Evolutionary conservation across 495 filamentous ascomycete genomes (phyloP), one percentile per base, ranked within the genome.

Genomic region (Emericellopsis terricola): DNA sequence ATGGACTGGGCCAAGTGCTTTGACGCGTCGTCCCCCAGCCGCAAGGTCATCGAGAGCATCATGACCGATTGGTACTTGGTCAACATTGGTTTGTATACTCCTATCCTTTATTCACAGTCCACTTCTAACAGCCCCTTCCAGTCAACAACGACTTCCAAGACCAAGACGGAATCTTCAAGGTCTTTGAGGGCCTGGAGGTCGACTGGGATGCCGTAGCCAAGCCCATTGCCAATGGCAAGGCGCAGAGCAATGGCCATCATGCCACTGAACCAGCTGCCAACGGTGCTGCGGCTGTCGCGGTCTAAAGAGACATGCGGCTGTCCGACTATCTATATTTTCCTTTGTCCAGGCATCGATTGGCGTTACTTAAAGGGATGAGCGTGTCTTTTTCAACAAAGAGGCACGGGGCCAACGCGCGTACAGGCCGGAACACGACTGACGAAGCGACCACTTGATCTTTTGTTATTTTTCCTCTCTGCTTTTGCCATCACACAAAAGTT

Each of bases 81-180:
- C 42, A 99, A 99, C 51, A 94, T 99, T 39, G 85, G 85, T 89
- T 62, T 54, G 78, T 51, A 5, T 19, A 28, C 19, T 31, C 27
- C 19, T 34, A 10, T 6, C 15, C 16, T n/a, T 19, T 18, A 17
- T 4, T 34, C 5, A 19, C 18, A 28, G 9, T 27, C 7, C 7
- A 14, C 21, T 32, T 4, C 38, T 42, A 3, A 2, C 8, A 8
- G 8, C 16, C 7, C 23, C 26, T 33, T 7, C 2, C 48, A 89
- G 87, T 97, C 6, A 78, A 97, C 60, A 97, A 97, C 48, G 85
- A 97, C 49, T 97, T 96, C 70, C 80, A 84, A 51, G 62, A 79
- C 37, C 64, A 64, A 10, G 61, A 71, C 32, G 72, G 69, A 15
- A 77, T 97, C 47, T 94, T 91, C 46, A 64, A 76, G 8, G 57